Evolutionary conservation across 2,329 filamentous ascomycete species (phyloP), one percentile per base, ranked within the genome.

Genomic region (Claviceps paspali): DNA sequence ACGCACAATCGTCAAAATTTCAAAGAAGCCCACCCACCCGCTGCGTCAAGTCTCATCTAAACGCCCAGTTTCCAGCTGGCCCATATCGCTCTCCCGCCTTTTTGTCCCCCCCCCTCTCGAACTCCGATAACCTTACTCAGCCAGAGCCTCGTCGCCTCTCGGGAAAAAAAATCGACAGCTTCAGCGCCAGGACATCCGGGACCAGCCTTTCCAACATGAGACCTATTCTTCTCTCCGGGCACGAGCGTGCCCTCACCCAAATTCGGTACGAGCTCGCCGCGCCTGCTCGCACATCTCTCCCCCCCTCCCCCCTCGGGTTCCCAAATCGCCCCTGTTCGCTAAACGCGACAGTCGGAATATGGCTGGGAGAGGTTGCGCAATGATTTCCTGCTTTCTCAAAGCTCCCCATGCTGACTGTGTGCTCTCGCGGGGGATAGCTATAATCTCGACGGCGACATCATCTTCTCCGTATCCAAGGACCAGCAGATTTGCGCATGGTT

Each of bases 401-500:
- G 29, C 10, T 29, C 21, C 6, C 22, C 15, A 27, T n/a, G 10
- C 38, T 43, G 22, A 40, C 38, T n/a, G 17, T 36, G 22, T 18
- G 27, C 9, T 5, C 29, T 26, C 22, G 19, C 29, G 10, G 33
- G 37, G 32, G 38, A 34, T 42, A 85, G 80, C 59, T 94, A 84
- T 68, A 92, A 87, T 65, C 76, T 77, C 63, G 91, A 98, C 66
- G 91, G 91, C 65, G 91, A 98, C 59, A 75, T 96, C 49, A 79
- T 96, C 59, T 95, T 96, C 70, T 94, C 87, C 46, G 83, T 86
- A 43, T 76, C 85, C 51, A 96, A 96, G 68, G 88, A 96, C 64
- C 88, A 95, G 65, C 76, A 92, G 56, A 85, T 95, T 54, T 94
- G 88, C 71, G 88, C 77, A 47, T 98, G 91, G 91, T 96, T 77